Evolutionary conservation across 1,284 basidiomycete genomes (phyloP), one percentile per base, ranked within the genome.

Genomic region (Neolentinus lepideus): DNA sequence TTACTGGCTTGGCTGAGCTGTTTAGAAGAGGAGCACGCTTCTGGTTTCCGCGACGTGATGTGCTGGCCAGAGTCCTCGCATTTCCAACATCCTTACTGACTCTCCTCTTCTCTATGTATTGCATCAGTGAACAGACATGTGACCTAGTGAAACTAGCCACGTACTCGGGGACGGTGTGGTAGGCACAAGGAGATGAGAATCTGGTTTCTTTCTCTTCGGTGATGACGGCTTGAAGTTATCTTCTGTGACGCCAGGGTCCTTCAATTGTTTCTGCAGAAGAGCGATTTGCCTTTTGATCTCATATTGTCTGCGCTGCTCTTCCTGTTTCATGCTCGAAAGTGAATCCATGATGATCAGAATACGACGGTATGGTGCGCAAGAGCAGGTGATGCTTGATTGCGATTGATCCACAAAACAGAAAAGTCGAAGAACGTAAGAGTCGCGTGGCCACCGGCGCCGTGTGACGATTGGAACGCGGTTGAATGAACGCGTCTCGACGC

Each of bases 141-240:
- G 9, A 35, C 19, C 6, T 16, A 16, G 38, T 43, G n/a, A 6
- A 43, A 6, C 8, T 43, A 36, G 35, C 29, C 29, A 67, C 80
- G 66, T 60, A 88, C 87, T 85, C 2, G 84, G 83, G 47, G 87
- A 87, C 16, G 87, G 88, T 1, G 87, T 88, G 0, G 79, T 69
- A 24, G 85, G 85, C 1, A 77, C 85, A 2, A 90, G 67, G 6
- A 81, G 62, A 1, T 67, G 68, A 8, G 69, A 60, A 22, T 74
- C 71, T 14, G 66, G 60, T 51, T 72, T 69, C 63, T 76, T 82
- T 57, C 80, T 71, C 66, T 82, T 81, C 12, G 80, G 78, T 6
- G 81, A 78, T 6, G 65, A 59, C 21, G 70, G 46, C 19, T 53
- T 33, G 58, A 53, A 43, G 38, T 9, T n/a, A 43, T 43, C 56